Conservation (phyloP, 208 protist species). For the Crithidia bombi region DNA sequence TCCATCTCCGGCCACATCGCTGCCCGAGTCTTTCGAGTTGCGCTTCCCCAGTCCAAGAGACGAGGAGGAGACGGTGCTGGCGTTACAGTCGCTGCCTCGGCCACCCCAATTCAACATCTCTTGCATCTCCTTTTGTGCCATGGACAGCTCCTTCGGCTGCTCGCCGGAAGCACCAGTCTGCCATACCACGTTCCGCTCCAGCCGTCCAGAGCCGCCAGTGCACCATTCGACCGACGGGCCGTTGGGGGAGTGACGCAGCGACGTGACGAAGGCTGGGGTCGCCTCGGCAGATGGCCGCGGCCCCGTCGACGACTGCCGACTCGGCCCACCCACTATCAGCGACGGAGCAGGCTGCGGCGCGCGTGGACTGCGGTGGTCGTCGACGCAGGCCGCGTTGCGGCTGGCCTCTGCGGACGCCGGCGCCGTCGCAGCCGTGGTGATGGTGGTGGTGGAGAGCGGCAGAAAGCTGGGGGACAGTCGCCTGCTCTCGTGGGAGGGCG, state of each 20-base stretch:
- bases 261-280: neutral
- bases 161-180: slow-evolving; percentile 9
- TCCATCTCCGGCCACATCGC: too few relatives aligned
- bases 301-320: slow-evolving; percentile 12
- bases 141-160: slow-evolving; percentile 30
- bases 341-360: slow-evolving; percentile 5
- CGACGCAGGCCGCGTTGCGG: neutral
- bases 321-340: slow-evolving; percentile 25
- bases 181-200: slow-evolving; percentile 20
- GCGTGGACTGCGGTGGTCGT: slow-evolving; percentile 12
- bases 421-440: neutral
- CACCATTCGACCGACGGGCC: slow-evolving; percentile 21
- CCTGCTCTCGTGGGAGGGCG: neutral
- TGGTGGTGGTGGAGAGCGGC: neutral
- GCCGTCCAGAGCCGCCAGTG: slow-evolving; percentile 11
- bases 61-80: slow-evolving; percentile 6
- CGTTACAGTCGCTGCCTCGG: slow-evolving; percentile 11
- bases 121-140: slow-evolving; percentile 35
- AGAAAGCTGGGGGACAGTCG: slow-evolving; percentile 10
- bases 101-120: slow-evolving; percentile 36
- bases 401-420: neutral
- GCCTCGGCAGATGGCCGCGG: neutral
- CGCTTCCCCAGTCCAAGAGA: neutral
- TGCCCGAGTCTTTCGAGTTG: slow-evolving; percentile 10
- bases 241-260: slow-evolving; percentile 8